Evolutionary conservation across 2,329 filamentous ascomycete species (phyloP).

Genomic region (Clathrospora elynae): DNA sequence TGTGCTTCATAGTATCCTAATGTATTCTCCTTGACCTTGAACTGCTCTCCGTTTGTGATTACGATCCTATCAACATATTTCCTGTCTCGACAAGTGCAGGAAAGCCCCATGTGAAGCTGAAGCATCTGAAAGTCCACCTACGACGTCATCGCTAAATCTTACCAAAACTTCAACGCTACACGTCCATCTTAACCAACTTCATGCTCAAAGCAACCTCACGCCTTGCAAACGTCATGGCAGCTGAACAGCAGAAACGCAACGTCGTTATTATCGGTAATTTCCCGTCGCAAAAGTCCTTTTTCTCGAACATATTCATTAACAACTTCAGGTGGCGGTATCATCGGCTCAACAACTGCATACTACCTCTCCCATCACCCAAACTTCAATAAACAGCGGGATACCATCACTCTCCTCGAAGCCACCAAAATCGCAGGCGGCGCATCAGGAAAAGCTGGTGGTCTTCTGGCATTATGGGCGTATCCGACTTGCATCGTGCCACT

Average conservation of each 20-base stretch:
- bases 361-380: slow-evolving; percentile 84
- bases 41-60: not conserved
- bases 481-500: slow-evolving; percentile 81
- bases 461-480: slow-evolving; percentile 91
- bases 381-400: slow-evolving; percentile 75
- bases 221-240: slow-evolving; percentile 31
- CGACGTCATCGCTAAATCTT: slow-evolving; percentile 25
- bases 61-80: not conserved
- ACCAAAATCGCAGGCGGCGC: slow-evolving; percentile 85
- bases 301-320: not conserved
- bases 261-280: slow-evolving; percentile 46
- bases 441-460: slow-evolving; percentile 90
- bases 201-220: slow-evolving; percentile 30
- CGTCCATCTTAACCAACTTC: slow-evolving; percentile 11
- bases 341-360: slow-evolving; percentile 89
- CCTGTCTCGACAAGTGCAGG: not conserved
- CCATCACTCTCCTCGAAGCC: slow-evolving; percentile 86
- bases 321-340: slow-evolving; percentile 79
- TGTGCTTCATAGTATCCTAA: slow-evolving; percentile 2
- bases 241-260: slow-evolving; percentile 34
- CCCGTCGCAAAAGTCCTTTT: not conserved
- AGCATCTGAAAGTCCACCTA: no score
- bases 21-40: not conserved
- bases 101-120: not conserved
- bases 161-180: slow-evolving; percentile 25